A percentile compares a stretch with the other conserved stretches of the same genome.
phyloP scores from a whole-genome alignment of 345 rosid species.

The Nasturtium officinale region DNA sequence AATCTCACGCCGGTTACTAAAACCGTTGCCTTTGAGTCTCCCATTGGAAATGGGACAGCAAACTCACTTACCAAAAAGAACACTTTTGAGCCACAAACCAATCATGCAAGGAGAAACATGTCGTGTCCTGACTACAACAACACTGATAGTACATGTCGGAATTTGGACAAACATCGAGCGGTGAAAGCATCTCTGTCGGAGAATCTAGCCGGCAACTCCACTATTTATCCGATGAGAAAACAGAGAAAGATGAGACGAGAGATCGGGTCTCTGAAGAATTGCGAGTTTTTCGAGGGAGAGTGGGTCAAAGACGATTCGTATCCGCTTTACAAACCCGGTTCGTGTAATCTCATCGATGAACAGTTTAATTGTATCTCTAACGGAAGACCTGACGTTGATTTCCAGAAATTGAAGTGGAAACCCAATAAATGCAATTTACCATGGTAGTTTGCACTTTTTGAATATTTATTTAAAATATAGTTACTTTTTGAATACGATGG shows the following conservation, averaged over 20 bases:
- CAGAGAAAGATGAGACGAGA: constrained; percentile 53
- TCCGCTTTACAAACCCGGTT: constrained; percentile 89
- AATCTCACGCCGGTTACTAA: constrained; percentile 15
- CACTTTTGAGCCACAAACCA: constrained; percentile 1
- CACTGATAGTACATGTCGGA: constrained; percentile 2
- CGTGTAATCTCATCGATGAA: constrained; percentile 80
- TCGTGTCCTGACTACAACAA: constrained; percentile 32
- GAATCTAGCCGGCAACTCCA: constrained; percentile 47
- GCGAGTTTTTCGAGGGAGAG: constrained; percentile 81
- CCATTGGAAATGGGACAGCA: background rate
- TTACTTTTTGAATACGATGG: background rate
- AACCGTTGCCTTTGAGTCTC: constrained; percentile 27
- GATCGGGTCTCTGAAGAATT: constrained; percentile 54
- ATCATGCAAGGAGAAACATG: constrained; percentile 26
- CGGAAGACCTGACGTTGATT: constrained; percentile 79
- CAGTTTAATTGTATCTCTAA: constrained; percentile 79
- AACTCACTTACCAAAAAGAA: constrained; percentile 40
- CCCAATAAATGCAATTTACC: constrained; percentile 83
- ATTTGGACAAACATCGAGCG: constrained; percentile 14
- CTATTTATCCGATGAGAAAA: constrained; percentile 45
- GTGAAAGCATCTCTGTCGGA: constrained; percentile 12
- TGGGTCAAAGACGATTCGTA: constrained; percentile 90
- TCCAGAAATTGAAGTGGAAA: constrained; percentile 82
- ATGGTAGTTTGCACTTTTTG: constrained; percentile 47
- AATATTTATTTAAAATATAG: background rate